These are phyloP conservation scores for Carex littledalei DNA, from an alignment of 176 grass and related monocot species.

Conservation along the genomic window DNA sequence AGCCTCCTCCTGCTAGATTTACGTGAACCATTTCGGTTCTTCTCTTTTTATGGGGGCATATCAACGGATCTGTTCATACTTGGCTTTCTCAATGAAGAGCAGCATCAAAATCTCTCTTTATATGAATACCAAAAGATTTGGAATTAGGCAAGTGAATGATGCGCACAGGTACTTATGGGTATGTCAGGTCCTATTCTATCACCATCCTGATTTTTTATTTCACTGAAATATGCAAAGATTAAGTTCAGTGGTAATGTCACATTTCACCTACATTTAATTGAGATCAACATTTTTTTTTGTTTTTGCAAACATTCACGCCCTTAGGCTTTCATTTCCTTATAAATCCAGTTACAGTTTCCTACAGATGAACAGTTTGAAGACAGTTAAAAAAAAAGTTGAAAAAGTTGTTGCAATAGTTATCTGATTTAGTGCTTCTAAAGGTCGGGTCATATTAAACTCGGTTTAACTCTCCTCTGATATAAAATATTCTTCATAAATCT, in stretches of 20 bases:
- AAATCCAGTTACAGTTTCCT: no score
- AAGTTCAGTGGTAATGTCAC: neutral
- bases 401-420: neutral
- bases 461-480: neutral
- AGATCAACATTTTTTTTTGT: no score
- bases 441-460: neutral
- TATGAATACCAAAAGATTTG: neutral
- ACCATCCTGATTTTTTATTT: neutral
- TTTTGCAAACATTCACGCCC: no score
- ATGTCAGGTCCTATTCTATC: neutral
- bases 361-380: neutral
- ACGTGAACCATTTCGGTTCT: neutral
- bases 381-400: neutral
- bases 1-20: no score
- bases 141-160: neutral
- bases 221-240: neutral
- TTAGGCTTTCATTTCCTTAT: no score
- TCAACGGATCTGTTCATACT: neutral
- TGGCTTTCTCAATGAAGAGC: neutral
- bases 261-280: neutral
- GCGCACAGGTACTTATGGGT: neutral
- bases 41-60: neutral
- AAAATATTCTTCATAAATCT: no score
- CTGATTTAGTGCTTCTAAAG: neutral
- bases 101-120: neutral